phyloP scores from a whole-genome alignment of 202 grass and related monocot species.

The Musa balbisiana region DNA sequence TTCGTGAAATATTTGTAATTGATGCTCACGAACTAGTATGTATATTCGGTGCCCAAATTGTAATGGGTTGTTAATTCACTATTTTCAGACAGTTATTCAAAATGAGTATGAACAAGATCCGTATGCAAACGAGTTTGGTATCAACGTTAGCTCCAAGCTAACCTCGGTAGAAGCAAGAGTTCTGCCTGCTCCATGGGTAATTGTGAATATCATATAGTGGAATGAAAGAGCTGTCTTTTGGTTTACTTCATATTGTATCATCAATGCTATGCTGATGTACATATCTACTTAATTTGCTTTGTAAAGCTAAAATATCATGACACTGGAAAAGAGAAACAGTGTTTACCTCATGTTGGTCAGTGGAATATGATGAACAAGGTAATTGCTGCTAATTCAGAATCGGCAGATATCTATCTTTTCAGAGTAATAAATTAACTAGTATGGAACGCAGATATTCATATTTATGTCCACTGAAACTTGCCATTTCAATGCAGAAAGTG shows the following conservation, averaged over 20 bases:
- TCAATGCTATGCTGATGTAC: background rate
- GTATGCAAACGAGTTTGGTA: constrained; percentile 12
- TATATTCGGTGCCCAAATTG: too few relatives aligned
- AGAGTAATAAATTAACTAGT: too few relatives aligned
- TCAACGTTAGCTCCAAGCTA: background rate
- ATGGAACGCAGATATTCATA: too few relatives aligned
- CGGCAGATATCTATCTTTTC: too few relatives aligned
- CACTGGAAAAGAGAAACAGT: constrained; percentile 34
- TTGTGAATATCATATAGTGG: background rate
- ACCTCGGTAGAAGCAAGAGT: constrained; percentile 4
- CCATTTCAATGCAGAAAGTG: constrained; percentile 63
- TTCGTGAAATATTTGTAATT: too few relatives aligned
- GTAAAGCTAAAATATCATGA: constrained; percentile 60
- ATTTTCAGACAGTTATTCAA: constrained; percentile 4
- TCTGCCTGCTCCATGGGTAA: constrained; percentile 14
- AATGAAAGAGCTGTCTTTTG: too few relatives aligned
- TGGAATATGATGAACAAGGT: constrained; percentile 82
- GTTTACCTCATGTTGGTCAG: constrained; percentile 30
- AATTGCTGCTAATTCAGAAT: background rate
- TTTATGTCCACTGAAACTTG: background rate
- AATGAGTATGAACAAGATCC: constrained; percentile 5
- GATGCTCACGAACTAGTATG: too few relatives aligned
- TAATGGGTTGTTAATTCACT: background rate
- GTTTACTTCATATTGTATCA: background rate
- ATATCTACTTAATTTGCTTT: background rate